Evolutionary conservation across 2,329 filamentous ascomycete genomes (phyloP).

Genomic region (Helminthosporium solani): DNA sequence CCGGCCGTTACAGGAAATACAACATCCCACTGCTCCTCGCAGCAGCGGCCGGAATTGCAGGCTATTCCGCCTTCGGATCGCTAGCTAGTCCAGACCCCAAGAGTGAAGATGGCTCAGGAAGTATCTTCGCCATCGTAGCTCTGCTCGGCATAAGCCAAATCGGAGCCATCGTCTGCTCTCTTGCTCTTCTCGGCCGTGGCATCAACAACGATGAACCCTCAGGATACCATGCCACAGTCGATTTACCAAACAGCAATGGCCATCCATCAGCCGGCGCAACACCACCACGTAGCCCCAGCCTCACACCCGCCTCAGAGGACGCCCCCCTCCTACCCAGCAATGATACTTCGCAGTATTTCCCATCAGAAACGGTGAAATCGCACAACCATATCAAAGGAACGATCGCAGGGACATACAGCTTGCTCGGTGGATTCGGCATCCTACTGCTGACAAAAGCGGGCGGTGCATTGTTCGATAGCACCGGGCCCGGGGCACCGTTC

Average conservation of each 20-base stretch:
- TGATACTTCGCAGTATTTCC: constrained; percentile 11
- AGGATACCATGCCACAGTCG: constrained; percentile 10
- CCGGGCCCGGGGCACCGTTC: constrained; percentile 77
- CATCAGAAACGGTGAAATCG: constrained; percentile 23
- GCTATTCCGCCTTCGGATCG: constrained; percentile 75
- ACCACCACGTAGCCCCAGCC: constrained; percentile 31
- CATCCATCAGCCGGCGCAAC: constrained; percentile 38
- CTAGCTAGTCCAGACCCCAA: constrained; percentile 74
- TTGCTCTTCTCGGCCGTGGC: constrained; percentile 82
- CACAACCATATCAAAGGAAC: constrained; percentile 77
- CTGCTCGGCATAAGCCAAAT: constrained; percentile 92
- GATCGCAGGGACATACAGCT: constrained; percentile 90
- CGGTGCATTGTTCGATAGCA: constrained; percentile 77
- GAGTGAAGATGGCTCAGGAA: constrained; percentile 65
- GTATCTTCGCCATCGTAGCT: constrained; percentile 73
- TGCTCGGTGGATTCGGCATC: constrained; percentile 87
- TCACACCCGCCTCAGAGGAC: constrained; percentile 31
- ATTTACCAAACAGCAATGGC: constrained; percentile 17
- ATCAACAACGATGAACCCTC: constrained; percentile 58
- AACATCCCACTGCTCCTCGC: constrained; percentile 75
- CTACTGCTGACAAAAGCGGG: constrained; percentile 88
- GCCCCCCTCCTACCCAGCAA: constrained; percentile 26
- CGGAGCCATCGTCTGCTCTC: constrained; percentile 90
- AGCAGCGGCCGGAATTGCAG: constrained; percentile 71
- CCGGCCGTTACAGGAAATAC: constrained; percentile 63